Evolutionary conservation across 768 basidiomycete species (phyloP).

Genomic region (Tremella yokohamensis): DNA sequence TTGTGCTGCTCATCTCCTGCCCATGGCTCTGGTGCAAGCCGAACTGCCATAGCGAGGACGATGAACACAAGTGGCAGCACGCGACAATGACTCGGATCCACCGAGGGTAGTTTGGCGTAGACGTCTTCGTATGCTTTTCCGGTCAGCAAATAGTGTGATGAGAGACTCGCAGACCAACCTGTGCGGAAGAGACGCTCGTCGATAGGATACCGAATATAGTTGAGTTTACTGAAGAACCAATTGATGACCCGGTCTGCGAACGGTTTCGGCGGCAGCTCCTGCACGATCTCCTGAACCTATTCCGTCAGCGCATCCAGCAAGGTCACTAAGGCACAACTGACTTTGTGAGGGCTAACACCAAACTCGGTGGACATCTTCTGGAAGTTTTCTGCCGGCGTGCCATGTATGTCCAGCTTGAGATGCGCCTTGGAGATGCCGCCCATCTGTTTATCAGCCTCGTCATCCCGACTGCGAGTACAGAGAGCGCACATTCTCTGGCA

Average conservation of each 20-base stretch:
- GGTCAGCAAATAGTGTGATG: constrained; percentile 57
- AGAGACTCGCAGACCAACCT: constrained; percentile 18
- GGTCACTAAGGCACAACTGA: constrained; percentile 6
- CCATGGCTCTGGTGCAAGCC: constrained; percentile 79
- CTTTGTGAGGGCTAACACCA: constrained; percentile 81
- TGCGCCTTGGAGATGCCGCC: constrained; percentile 28
- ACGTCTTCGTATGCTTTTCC: constrained; percentile 58
- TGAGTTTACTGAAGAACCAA: constrained; percentile 63
- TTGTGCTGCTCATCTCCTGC: constrained; percentile 72
- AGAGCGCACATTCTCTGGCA: constrained; percentile 33
- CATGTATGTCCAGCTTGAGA: constrained; percentile 47
- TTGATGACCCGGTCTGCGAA: constrained; percentile 75
- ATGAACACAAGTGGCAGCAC: constrained; percentile 83
- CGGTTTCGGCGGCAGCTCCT: constrained; percentile 76
- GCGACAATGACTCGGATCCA: constrained; percentile 43
- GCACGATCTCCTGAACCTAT: constrained; percentile 72
- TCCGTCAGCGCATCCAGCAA: background rate
- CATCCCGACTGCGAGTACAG: background rate
- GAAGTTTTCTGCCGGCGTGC: constrained; percentile 70
- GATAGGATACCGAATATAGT: constrained; percentile 89
- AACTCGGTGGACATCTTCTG: constrained; percentile 79
- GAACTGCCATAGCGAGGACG: constrained; percentile 78
- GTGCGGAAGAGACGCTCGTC: constrained; percentile 58
- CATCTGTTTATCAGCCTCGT: constrained; percentile 31
- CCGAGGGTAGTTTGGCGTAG: constrained; percentile 54